Base-by-base conservation (phyloP, 1,284 basidiomycete genomes). In the Serendipita sp. region DNA sequence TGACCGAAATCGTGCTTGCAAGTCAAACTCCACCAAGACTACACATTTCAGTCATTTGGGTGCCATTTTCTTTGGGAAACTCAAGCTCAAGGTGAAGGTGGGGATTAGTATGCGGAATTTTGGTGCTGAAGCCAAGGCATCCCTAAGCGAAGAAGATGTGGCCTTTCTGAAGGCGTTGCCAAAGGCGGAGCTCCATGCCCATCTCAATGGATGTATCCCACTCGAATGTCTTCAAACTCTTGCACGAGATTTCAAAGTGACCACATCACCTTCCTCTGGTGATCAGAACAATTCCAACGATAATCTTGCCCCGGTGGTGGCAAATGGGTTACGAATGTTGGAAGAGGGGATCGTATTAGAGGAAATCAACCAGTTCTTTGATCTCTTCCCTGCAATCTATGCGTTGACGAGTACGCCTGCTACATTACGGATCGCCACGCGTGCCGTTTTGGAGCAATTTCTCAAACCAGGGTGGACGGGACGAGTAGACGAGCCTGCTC, bases 101-200 rank as follows among this genome's bases (percentile, higher is more conserved):
- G 17, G 49, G 29, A n/a, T 12, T 17, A 22, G 10, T 4, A 64
- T 65, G 34, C 42, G 42, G 13, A 63, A 62, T 30, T 61, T 61
- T 15, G 65, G 64, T 22, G 71, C 72, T 1, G 64, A 63, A 0
- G 87, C 87, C 1, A 72, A 88, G 4, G 69, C 68, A 0, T 78
- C 81, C 1, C 76, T 91, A 17, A 74, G 73, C 1, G 66, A 74
- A 0, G 65, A 72, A 2, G 83, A 88, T 66, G 63, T 84, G 41
- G 35, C 70, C 1, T 90, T 89, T 70, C 72, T 91, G 53, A 74
- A 79, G 62, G 66, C 66, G 2, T 75, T 89, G 0, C 85, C 85
- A 15, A 91, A 90, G 72, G 87, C 88, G 0, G 88, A 91, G 70
- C 77, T 91, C 0, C 88, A 91, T 66, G 88, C 88, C 0, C 88